A percentile compares a stretch with the other conserved stretches of the same genome.
Evolutionary conservation across 1,284 basidiomycete species (phyloP).

Genomic region (Cryptococcus sp.): DNA sequence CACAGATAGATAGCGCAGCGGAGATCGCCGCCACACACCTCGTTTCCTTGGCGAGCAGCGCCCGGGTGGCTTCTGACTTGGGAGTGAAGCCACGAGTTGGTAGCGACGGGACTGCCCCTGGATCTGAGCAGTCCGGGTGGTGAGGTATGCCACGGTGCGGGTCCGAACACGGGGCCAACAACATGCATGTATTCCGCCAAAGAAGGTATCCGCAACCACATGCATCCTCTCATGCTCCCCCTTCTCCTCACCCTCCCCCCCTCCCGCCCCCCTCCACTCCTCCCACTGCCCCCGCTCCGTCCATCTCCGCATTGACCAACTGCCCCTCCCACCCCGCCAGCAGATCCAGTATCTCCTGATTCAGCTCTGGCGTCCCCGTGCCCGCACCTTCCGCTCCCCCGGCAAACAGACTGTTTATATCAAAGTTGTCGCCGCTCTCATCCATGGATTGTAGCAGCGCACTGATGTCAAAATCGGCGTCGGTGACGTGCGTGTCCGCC

Average conservation of each 20-base stretch:
- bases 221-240: neutral
- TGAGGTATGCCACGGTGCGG: too few relatives aligned
- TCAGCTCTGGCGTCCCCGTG: conserved; percentile 4
- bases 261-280: conserved; percentile 2
- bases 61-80: too few relatives aligned
- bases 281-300: neutral
- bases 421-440: conserved; percentile 1
- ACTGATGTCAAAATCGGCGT: conserved; percentile 20
- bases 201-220: neutral
- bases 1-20: too few relatives aligned
- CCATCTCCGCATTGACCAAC: conserved; percentile 1
- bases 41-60: too few relatives aligned
- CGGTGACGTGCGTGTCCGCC: neutral
- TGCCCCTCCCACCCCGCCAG: conserved; percentile 22
- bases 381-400: conserved; percentile 10
- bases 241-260: neutral
- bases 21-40: too few relatives aligned
- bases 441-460: conserved; percentile 20
- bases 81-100: too few relatives aligned
- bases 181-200: too few relatives aligned
- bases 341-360: conserved; percentile 30
- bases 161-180: too few relatives aligned
- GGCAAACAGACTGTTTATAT: conserved; percentile 14
- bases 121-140: too few relatives aligned
- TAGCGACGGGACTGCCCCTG: too few relatives aligned